Base-by-base conservation (phyloP, 1,139 yeast species). In the Blastobotrys illinoisensis region DNA sequence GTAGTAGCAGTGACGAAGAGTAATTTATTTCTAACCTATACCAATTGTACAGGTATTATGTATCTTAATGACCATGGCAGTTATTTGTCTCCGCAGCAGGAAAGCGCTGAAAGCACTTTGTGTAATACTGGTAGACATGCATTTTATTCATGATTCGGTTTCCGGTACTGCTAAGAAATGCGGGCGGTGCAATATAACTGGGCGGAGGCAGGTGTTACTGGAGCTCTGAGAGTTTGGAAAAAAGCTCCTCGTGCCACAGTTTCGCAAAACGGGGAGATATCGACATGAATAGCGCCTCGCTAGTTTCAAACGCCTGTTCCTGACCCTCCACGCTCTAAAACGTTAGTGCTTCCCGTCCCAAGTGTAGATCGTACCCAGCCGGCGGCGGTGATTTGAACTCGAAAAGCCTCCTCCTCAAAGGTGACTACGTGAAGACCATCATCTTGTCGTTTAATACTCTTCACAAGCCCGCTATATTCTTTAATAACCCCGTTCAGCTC, bases 231-330 rank as follows among this genome's bases (percentile, higher is more conserved):
- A 26, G 32, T 13, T 24, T n/a, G 4, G 20, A 24, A 16, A 24
- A 46, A n/a, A 46, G 19, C 19, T 59, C 60, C 11, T 60, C 47
- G 48, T 73, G 71, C 68, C 79, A 80, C 13, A 53, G 51, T 3
- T 52, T 19, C 4, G 62, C 57, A 59, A 79, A 80, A 14, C 53
- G 51, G 0, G 68, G 66, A 2, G 82, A 77, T 9, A 64, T 54
- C 0, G 55, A 54, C 76, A 76, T 76, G 69, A 79, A 69, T 48
- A 78, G 62, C 14, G 75, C 71, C 60, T 80, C 83, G 52, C 77
- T 71, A 0, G 81, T 76, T 56, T 80, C 82, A 60, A 63, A 78
- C 5, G 62, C 53, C 19, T 48, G 44, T 7, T 58, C 56, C 21
- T 50, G 44, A 13, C 32, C 47, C 2, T 53, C 32, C 23, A 44